Percentiles rank a stretch among this genome's conserved stretches.
phyloP scores from a whole-genome alignment of 495 filamentous ascomycete species.

The Mycothermus thermophilus region DNA sequence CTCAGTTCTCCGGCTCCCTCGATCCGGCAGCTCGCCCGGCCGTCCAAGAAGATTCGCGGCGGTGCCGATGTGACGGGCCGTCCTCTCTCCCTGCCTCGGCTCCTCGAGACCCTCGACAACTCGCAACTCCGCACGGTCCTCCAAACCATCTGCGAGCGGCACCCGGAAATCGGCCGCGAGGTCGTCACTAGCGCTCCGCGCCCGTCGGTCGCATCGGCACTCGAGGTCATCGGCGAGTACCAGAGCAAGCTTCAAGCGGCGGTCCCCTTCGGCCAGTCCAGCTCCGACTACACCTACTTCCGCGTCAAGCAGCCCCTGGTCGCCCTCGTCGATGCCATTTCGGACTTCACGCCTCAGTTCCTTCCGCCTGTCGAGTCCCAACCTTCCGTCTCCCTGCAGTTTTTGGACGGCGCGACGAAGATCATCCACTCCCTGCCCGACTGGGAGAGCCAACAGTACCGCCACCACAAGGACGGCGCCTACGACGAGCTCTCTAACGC shows the following conservation, averaged over 20 bases:
- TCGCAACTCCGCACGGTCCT: conserved; percentile 70
- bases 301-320: conserved; percentile 70
- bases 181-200: conserved; percentile 74
- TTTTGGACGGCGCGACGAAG: conserved; percentile 76
- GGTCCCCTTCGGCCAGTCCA: conserved; percentile 72
- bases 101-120: conserved; percentile 80
- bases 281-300: conserved; percentile 89
- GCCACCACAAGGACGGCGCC: conserved; percentile 80
- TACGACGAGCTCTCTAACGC: conserved; percentile 92
- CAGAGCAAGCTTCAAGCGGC: conserved; percentile 62
- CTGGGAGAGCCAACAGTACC: conserved; percentile 74
- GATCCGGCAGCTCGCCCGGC: conserved; percentile 47
- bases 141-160: conserved; percentile 74
- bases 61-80: conserved; percentile 57
- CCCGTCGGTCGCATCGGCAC: conserved; percentile 64
- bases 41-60: conserved; percentile 44
- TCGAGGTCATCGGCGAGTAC: conserved; percentile 70
- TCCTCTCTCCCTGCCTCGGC: conserved; percentile 64
- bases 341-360: conserved; percentile 90
- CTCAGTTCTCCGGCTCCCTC: conserved; percentile 61
- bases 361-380: conserved; percentile 83
- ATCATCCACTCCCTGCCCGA: conserved; percentile 78
- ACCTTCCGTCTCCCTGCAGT: conserved; percentile 61
- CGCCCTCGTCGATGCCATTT: conserved; percentile 74
- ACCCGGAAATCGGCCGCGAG: conserved; percentile 68